These are phyloP conservation scores for Plasmodium gallinaceum DNA, from an alignment of 169 alveolate genomes.

Conservation along the genomic window DNA sequence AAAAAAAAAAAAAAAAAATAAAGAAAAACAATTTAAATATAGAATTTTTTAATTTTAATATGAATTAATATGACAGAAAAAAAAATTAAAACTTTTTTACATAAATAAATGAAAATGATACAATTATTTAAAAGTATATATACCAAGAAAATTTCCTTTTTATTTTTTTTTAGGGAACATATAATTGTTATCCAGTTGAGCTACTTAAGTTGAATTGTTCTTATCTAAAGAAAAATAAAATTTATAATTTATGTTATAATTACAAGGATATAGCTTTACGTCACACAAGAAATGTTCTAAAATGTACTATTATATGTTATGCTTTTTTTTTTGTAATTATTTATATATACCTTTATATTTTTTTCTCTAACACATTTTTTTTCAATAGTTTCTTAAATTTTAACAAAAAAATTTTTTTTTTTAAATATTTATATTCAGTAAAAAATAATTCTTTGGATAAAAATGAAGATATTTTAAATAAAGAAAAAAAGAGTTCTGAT, in stretches of 20 bases:
- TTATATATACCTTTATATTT: not conserved
- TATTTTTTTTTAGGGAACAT: slow-evolving; percentile 59
- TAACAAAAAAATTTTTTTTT: slow-evolving; percentile 1
- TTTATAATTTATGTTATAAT: slow-evolving; percentile 21
- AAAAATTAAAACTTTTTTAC: not conserved
- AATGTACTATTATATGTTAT: slow-evolving; percentile 16
- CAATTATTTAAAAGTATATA: slow-evolving; percentile 3
- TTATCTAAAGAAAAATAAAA: slow-evolving; percentile 53
- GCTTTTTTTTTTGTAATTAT: slow-evolving; percentile 4
- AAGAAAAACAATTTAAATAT: not conserved
- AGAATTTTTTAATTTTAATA: not conserved
- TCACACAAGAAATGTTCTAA: slow-evolving; percentile 68
- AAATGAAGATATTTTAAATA: not conserved
- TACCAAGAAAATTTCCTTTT: not conserved
- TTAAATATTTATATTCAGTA: slow-evolving; percentile 15
- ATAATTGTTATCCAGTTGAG: slow-evolving; percentile 71
- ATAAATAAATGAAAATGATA: not conserved
- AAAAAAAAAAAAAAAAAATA: not conserved
- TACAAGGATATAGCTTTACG: slow-evolving; percentile 56
- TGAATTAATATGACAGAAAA: not conserved
- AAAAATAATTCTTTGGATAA: slow-evolving; percentile 2
- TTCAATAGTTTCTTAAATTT: not conserved
- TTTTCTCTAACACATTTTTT: slow-evolving; percentile 7
- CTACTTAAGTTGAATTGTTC: slow-evolving; percentile 50
- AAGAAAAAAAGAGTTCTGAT: slow-evolving; percentile 14